These are phyloP conservation scores for Dipodascus geniculatus DNA, from an alignment of 805 yeast species.

Conservation along the genomic window DNA sequence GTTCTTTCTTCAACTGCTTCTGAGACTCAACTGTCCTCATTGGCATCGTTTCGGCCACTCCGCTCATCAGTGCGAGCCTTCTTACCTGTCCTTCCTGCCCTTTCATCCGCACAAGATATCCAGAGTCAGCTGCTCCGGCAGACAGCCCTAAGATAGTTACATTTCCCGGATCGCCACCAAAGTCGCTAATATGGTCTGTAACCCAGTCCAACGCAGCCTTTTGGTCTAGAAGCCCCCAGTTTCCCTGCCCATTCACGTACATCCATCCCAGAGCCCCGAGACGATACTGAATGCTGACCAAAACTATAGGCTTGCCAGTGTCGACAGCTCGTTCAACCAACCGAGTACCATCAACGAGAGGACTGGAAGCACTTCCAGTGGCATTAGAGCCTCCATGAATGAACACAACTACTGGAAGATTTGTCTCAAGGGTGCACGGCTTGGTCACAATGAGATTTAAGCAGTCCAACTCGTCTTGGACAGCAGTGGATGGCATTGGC, in stretches of 20 bases:
- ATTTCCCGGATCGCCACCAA: conserved; percentile 36
- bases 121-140: conserved; percentile 36
- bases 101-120: conserved; percentile 24
- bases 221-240: conserved; percentile 39
- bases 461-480: conserved; percentile 22
- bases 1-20: neutral
- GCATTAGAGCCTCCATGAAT: conserved; percentile 29
- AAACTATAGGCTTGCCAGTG: conserved; percentile 21
- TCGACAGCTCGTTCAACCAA: conserved; percentile 17
- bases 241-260: conserved; percentile 27
- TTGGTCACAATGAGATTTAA: conserved; percentile 22
- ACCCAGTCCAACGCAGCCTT: conserved; percentile 37
- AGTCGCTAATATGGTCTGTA: conserved; percentile 28
- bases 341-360: conserved; percentile 18
- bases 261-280: conserved; percentile 30
- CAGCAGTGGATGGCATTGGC: neutral
- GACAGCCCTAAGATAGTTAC: conserved; percentile 37
- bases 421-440: conserved; percentile 9
- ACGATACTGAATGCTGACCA: conserved; percentile 30
- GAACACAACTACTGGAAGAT: conserved; percentile 29
- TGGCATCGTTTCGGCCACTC: conserved; percentile 18
- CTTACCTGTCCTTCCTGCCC: conserved; percentile 13
- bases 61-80: conserved; percentile 20
- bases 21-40: conserved; percentile 5
- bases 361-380: conserved; percentile 25